Conservation (phyloP, 805 yeast species). For the Ogataea allantospora region DNA sequence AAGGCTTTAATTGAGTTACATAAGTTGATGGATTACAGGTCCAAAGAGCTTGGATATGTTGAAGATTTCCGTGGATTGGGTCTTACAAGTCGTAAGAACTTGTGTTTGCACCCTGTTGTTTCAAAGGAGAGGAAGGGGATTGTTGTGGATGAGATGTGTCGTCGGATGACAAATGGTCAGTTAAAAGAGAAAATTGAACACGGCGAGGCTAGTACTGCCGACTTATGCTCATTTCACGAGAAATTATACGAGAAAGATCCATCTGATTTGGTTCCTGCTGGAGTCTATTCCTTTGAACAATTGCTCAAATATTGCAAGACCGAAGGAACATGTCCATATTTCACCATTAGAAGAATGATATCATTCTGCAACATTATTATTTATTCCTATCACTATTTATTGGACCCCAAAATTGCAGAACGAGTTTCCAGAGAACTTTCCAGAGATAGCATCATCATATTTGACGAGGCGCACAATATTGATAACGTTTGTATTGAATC, state of each 20-base stretch:
- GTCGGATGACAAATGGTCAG: constrained; percentile 91
- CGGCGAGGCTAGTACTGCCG: constrained; percentile 54
- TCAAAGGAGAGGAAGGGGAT: constrained; percentile 86
- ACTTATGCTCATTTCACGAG: constrained; percentile 87
- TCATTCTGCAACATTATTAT: constrained; percentile 90
- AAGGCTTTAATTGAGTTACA: constrained; percentile 92
- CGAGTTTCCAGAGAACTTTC: constrained; percentile 90
- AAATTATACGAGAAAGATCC: constrained; percentile 84
- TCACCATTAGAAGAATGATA: constrained; percentile 97
- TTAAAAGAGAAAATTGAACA: constrained; percentile 64
- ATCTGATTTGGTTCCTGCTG: constrained; percentile 83
- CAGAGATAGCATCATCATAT: constrained; percentile 89
- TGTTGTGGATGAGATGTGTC: constrained; percentile 93
- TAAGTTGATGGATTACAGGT: constrained; percentile 81
- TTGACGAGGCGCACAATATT: constrained; percentile 98
- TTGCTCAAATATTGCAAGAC: constrained; percentile 73
- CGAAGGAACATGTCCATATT: constrained; percentile 89
- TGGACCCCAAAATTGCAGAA: constrained; percentile 97
- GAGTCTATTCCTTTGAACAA: constrained; percentile 92
- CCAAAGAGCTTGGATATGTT: constrained; percentile 75
- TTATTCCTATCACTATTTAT: constrained; percentile 91
- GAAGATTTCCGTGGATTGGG: constrained; percentile 96
- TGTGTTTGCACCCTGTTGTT: constrained; percentile 87
- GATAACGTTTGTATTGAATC: constrained; percentile 99
- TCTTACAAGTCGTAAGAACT: constrained; percentile 87